phyloP scores from a whole-genome alignment of 1,139 yeast species.

The Meyerozyma smithsonii region DNA sequence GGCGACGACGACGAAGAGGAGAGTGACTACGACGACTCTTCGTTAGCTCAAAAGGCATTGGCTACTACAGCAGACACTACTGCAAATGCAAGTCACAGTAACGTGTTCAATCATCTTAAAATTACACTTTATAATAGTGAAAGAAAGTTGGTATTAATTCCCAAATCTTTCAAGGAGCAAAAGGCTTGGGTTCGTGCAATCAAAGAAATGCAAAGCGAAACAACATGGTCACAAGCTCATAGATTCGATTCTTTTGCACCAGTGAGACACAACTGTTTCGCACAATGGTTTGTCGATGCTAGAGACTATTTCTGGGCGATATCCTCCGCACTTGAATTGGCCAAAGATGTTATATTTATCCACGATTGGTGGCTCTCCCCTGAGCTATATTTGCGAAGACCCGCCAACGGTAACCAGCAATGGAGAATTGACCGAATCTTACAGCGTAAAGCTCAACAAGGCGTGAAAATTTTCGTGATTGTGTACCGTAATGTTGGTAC shows the following conservation, averaged over 20 bases:
- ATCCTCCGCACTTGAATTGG: constrained; percentile 88
- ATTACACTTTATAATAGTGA: constrained; percentile 77
- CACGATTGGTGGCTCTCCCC: constrained; percentile 99
- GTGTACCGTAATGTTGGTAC: constrained; percentile 94
- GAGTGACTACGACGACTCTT: constrained; percentile 43
- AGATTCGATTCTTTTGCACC: constrained; percentile 94
- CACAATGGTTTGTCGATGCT: constrained; percentile 97
- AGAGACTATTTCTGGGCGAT: constrained; percentile 97
- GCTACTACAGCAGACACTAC: constrained; percentile 18
- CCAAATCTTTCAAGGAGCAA: constrained; percentile 67
- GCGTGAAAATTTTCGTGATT: constrained; percentile 88
- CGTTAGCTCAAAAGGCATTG: constrained; percentile 23
- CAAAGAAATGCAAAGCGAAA: constrained; percentile 58
- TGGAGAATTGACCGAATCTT: constrained; percentile 88
- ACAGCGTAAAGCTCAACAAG: constrained; percentile 88
- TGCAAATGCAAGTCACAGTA: constrained; percentile 15
- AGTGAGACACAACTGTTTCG: constrained; percentile 73
- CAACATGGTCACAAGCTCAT: constrained; percentile 68
- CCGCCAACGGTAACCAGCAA: constrained; percentile 92
- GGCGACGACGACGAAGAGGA: constrained; percentile 33
- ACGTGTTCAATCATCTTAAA: constrained; percentile 40
- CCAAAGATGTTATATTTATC: constrained; percentile 87
- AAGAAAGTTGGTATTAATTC: constrained; percentile 68
- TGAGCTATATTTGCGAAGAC: constrained; percentile 85
- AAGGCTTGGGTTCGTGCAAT: constrained; percentile 76